Base-by-base conservation (phyloP, 768 basidiomycete genomes). In the Suillus plorans region DNA sequence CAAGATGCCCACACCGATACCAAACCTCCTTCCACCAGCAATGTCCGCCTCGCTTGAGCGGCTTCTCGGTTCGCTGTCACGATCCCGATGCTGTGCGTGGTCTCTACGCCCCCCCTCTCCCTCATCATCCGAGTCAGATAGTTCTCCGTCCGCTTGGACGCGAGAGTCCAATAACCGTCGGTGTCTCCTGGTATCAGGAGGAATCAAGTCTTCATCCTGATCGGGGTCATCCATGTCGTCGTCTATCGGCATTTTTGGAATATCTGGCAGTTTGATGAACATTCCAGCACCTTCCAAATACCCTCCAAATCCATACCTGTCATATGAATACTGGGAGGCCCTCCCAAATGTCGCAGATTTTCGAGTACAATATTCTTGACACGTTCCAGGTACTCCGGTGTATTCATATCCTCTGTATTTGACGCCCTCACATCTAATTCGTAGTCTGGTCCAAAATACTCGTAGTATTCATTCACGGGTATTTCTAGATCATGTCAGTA, bases 41-140 rank as follows among this genome's bases (percentile, higher is more conserved):
- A 74, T 79, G 37, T 83, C 85, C 22, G 77, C 79, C 50, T 78
- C 81, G 66, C 79, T 82, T 12, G 79, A 76, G 61, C 72, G 71
- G 64, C 78, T 79, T 50, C 78, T 74, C 63, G 82, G 84, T 57
- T 72, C 74, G 45, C 73, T 75, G 58, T 85, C 86, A 28, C 79
- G 80, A 41, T 87, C 83, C 34, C 82, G 81, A 74, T 90, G 86
- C 44, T 80, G 79, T 10, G 84, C 79, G 64, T 89, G 88, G 69
- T 95, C 84, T 64, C 89, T 82, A 62, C 95, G 84, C 1, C 89
- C 92, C 53, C 93, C 95, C 69, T 91, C 91, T 20, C 94, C 96
- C 78, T 99, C 97, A 73, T 99, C 97, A 68, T 99, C 97, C 2
- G 97, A 99, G 75, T 99, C 97, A 8, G 95, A 97, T 14, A 97